A percentile compares a stretch with the other conserved stretches of the same genome.
Conservation (phyloP, 345 rosid species). For the Hibiscus tridactylites region DNA sequence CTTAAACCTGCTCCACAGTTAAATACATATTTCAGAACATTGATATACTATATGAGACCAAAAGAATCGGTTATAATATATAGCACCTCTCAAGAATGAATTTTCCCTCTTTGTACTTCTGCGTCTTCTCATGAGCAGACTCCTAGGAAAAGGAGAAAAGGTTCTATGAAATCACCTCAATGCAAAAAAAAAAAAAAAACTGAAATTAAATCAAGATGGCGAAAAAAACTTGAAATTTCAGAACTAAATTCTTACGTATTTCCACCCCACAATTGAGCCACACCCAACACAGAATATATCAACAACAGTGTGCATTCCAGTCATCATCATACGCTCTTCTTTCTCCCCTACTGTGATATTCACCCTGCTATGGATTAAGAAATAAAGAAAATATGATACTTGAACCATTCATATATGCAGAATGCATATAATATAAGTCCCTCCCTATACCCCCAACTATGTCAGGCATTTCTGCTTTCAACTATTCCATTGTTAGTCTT, state of each 20-base stretch:
- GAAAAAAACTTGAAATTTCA: slow-evolving; percentile 1
- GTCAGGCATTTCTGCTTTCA: too few relatives aligned
- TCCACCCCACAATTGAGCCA: slow-evolving; percentile 82
- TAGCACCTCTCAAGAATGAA: slow-evolving; percentile 64
- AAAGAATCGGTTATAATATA: background rate
- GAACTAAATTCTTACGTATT: slow-evolving; percentile 46
- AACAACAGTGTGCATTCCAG: slow-evolving; percentile 12
- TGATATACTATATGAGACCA: slow-evolving; percentile 7
- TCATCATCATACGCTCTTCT: slow-evolving; percentile 66
- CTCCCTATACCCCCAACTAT: too few relatives aligned
- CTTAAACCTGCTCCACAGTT: slow-evolving; percentile 46
- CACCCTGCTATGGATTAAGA: slow-evolving; percentile 33
- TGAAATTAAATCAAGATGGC: background rate
- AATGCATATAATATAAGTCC: background rate
- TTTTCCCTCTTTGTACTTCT: slow-evolving; percentile 80
- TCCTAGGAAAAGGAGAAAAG: slow-evolving; percentile 32
- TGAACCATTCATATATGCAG: background rate
- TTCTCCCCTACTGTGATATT: slow-evolving; percentile 52
- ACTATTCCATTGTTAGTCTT: too few relatives aligned
- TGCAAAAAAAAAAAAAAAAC: background rate
- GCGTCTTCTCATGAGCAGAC: slow-evolving; percentile 43
- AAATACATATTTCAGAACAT: slow-evolving; percentile 9
- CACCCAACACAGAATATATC: slow-evolving; percentile 74
- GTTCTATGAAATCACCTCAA: slow-evolving; percentile 14
- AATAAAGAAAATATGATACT: slow-evolving; percentile 7